Conservation (phyloP, 1,139 yeast genomes). For the Hanseniaspora uvarum region DNA sequence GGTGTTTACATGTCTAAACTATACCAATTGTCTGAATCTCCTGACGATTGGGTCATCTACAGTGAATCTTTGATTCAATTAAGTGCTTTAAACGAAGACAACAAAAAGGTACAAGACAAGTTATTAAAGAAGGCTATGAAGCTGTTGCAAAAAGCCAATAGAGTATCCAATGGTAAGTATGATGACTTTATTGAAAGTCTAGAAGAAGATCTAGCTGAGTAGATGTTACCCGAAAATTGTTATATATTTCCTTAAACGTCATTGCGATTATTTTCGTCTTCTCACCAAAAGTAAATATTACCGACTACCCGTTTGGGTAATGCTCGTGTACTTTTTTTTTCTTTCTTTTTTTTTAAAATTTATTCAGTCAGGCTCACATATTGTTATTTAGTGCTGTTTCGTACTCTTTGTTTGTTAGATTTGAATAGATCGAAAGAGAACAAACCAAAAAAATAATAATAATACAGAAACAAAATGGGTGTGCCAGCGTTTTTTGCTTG, state of each 20-base stretch:
- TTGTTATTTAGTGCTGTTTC: not conserved
- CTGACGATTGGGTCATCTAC: conserved; percentile 66
- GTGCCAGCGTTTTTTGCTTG: conserved; percentile 97
- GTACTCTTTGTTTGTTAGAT: too few relatives aligned
- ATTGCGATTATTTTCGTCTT: conserved; percentile 37
- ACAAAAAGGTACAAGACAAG: conserved; percentile 53
- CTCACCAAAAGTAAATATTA: conserved; percentile 20
- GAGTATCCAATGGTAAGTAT: conserved; percentile 65
- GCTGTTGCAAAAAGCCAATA: conserved; percentile 53
- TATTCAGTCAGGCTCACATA: not conserved
- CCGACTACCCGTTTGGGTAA: not conserved
- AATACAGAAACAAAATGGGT: conserved; percentile 38
- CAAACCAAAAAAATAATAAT: not conserved
- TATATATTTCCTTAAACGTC: not conserved
- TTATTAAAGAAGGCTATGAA: conserved; percentile 59
- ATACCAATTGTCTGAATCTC: conserved; percentile 27
- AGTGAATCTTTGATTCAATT: conserved; percentile 78
- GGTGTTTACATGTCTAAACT: conserved; percentile 16
- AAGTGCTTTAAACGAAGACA: conserved; percentile 62
- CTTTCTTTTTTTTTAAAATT: not conserved
- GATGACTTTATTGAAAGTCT: conserved; percentile 43
- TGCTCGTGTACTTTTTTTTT: not conserved
- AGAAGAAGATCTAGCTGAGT: conserved; percentile 7
- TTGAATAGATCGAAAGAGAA: too few relatives aligned
- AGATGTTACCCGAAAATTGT: not conserved